phyloP scores from a whole-genome alignment of 169 alveolate species.

The Eimeria mitis region DNA sequence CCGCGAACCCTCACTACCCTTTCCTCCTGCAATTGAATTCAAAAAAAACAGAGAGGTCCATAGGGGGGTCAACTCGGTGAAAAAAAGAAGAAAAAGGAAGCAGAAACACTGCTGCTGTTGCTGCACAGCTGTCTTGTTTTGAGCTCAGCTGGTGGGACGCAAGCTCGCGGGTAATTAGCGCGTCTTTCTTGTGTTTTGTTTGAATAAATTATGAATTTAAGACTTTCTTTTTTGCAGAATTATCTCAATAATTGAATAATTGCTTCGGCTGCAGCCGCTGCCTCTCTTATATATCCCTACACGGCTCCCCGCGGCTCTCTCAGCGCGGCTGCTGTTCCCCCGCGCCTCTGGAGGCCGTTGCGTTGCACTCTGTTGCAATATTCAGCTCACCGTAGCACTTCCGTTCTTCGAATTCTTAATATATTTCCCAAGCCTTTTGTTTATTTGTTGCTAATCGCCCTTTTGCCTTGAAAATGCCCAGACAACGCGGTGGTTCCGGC shows the following conservation, averaged over 20 bases:
- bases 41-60: slow-evolving; percentile 1
- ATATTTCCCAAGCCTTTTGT: background rate
- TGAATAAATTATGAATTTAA: background rate
- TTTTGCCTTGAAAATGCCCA: slow-evolving; percentile 45
- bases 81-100: background rate
- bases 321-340: slow-evolving; percentile 72
- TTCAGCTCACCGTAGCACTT: background rate
- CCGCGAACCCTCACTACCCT: background rate
- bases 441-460: background rate
- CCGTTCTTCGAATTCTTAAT: background rate
- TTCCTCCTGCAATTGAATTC: slow-evolving; percentile 14
- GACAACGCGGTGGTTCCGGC: slow-evolving; percentile 71
- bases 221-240: background rate
- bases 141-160: background rate
- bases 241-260: background rate
- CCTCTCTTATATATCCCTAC: background rate
- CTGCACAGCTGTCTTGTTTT: slow-evolving; percentile 32
- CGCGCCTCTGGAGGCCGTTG: slow-evolving; percentile 53
- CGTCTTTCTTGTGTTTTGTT: background rate
- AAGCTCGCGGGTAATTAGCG: background rate
- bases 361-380: slow-evolving; percentile 7
- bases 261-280: background rate
- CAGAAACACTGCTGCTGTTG: background rate
- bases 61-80: background rate
- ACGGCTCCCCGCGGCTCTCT: slow-evolving; percentile 57